A percentile compares a stretch with the other conserved stretches of the same genome.
Conservation (phyloP, 2,329 filamentous ascomycete species). For the Penicillium olsonii region DNA sequence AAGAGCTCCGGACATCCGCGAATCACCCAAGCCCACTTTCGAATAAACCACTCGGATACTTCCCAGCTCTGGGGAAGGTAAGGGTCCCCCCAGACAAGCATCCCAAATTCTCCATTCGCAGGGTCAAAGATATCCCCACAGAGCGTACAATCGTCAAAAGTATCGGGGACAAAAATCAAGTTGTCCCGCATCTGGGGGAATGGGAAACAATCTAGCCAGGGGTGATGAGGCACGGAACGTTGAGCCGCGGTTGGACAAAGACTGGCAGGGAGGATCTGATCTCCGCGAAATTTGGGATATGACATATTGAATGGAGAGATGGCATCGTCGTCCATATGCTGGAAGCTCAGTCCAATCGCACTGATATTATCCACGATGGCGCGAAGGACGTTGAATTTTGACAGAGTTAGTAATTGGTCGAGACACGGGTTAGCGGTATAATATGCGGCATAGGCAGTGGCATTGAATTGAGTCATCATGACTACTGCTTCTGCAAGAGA, state of each 20-base stretch:
- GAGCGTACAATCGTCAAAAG: background rate
- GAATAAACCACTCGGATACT: background rate
- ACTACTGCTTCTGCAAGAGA: background rate
- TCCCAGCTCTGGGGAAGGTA: background rate
- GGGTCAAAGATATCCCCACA: background rate
- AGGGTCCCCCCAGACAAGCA: background rate
- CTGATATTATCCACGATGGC: background rate
- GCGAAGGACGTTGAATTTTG: constrained; percentile 1
- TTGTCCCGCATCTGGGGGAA: background rate
- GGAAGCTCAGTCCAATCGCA: background rate
- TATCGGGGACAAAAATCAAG: background rate
- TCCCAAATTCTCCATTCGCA: background rate
- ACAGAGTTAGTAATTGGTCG: background rate
- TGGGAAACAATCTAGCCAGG: background rate
- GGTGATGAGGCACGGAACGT: background rate
- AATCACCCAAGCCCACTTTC: background rate
- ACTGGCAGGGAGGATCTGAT: background rate
- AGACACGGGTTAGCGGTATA: background rate
- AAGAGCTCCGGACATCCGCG: background rate
- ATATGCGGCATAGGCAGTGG: background rate
- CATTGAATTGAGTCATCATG: background rate
- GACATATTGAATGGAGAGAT: background rate
- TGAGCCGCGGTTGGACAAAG: background rate
- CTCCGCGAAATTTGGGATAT: background rate
- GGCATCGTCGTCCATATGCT: background rate